Evolutionary conservation across 78 protist species (phyloP).

Genomic region (Dictyostelium brefeldianum): DNA sequence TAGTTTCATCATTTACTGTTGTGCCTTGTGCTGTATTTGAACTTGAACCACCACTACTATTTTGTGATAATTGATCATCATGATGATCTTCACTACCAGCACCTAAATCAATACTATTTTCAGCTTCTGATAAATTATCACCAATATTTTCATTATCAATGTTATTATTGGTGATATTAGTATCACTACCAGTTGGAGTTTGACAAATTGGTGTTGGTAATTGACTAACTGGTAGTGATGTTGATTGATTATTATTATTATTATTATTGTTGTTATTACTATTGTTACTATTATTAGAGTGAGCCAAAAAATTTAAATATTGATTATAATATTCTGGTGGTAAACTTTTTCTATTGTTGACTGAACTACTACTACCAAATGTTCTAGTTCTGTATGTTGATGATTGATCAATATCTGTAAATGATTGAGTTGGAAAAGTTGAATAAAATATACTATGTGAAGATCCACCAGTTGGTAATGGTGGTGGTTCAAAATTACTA

Average conservation of each 20-base stretch:
- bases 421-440: slow-evolving; percentile 33
- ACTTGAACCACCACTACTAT: neutral
- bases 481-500: neutral
- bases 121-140: neutral
- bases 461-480: neutral
- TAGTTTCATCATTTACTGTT: slow-evolving; percentile 37
- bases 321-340: slow-evolving; percentile 80
- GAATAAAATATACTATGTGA: neutral
- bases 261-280: slow-evolving; percentile 2
- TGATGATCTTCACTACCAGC: neutral
- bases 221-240: neutral
- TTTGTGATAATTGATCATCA: slow-evolving; percentile 16
- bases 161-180: neutral
- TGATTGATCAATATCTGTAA: slow-evolving; percentile 6
- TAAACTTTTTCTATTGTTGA: slow-evolving; percentile 33
- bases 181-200: neutral
- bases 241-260: neutral
- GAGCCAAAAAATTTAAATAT: slow-evolving; percentile 46
- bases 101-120: neutral
- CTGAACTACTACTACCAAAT: neutral
- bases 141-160: neutral
- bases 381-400: slow-evolving; percentile 60
- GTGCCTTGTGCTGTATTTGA: neutral
- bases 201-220: neutral
- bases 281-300: neutral